A percentile compares a stretch with the other conserved stretches of the same genome.
These are phyloP conservation scores for Amaranthus hypochondriacus DNA, from an alignment of 148 eudicot genomes.

Conservation along the genomic window DNA sequence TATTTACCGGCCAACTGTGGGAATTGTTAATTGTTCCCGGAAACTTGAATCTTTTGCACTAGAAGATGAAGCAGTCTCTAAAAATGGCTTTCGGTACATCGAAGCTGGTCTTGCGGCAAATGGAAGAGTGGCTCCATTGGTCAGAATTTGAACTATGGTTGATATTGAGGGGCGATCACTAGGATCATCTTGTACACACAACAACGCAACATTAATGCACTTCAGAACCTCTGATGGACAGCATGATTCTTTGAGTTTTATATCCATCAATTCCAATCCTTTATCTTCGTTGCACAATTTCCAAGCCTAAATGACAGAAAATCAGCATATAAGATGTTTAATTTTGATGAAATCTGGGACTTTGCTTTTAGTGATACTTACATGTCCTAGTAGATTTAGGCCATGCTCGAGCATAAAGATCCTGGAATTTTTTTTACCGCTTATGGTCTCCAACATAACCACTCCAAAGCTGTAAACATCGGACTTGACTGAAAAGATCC, in stretches of 20 bases:
- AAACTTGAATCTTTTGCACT: constrained; percentile 7
- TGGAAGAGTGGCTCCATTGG: constrained; percentile 19
- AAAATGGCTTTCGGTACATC: constrained; percentile 2
- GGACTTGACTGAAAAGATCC: constrained; percentile 25
- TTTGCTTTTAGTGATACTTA: constrained; percentile 6
- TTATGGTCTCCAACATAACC: constrained; percentile 26
- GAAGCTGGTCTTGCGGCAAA: constrained; percentile 18
- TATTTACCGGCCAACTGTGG: constrained; percentile 14
- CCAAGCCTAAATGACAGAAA: constrained; percentile 19
- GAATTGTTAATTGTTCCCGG: neutral
- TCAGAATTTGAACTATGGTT: constrained; percentile 17
- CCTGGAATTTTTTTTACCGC: constrained; percentile 26
- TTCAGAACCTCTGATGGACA: constrained; percentile 13
- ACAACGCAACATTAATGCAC: constrained; percentile 23
- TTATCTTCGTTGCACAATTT: constrained; percentile 28
- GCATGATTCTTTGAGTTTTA: constrained; percentile 13
- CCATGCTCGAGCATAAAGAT: constrained; percentile 21
- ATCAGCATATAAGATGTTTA: constrained; percentile 2
- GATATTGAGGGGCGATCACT: constrained; percentile 25
- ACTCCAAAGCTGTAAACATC: constrained; percentile 30
- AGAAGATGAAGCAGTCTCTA: constrained; percentile 16
- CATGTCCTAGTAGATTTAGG: constrained; percentile 22
- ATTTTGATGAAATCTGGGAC: neutral
- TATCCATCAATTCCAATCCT: constrained; percentile 23
- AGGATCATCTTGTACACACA: constrained; percentile 28